Evolutionary conservation across 371 early-diverging fungal genomes (phyloP), one percentile per base, ranked within the genome.

Genomic region (Apophysomyces sp.): DNA sequence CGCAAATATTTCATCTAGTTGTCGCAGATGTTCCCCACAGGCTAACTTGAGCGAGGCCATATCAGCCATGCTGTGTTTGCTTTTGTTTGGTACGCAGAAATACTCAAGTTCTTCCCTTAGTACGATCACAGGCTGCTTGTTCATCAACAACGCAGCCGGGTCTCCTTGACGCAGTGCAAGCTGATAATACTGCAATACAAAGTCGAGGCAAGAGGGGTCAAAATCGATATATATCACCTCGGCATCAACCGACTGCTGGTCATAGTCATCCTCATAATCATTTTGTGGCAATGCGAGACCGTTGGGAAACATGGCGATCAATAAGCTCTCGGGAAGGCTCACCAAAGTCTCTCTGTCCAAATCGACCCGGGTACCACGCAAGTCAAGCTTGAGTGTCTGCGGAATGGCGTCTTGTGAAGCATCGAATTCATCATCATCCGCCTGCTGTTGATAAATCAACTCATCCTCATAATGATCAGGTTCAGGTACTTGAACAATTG

Each of bases 281-380:
- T 44, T 16, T 21, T 44, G 49, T 21, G 49, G 49, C 21, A 83
- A 78, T 60, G 83, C 69, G 53, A 86, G 76, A 11, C 89, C 89
- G 57, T 85, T 82, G 18, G 89, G 89, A 61, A 89, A 89, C 89
- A 89, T 89, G 60, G 83, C 86, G 71, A 83, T 82, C 39, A 87
- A 76, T 60, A 89, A 74, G 29, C 83, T 81, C 58, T 89, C 87
- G 8, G 89, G 89, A 21, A 89, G 67, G 62, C 49, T 44, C 49
- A 81, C 78, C 6, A 89, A 73, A 2, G 77, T 77, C 30, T 89
- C 85, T 55, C 87, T 75, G 67, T 84, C 85, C 29, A 89, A 68
- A 58, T 85, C 81, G 53, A 86, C 71, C 9, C 77, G 80, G 26
- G 76, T 81, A 7, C 87, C 87, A 34, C 87, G 82, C 27, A 89